Evolutionary conservation across 2,329 filamentous ascomycete genomes (phyloP).

Genomic region (Venturia aucupariae): DNA sequence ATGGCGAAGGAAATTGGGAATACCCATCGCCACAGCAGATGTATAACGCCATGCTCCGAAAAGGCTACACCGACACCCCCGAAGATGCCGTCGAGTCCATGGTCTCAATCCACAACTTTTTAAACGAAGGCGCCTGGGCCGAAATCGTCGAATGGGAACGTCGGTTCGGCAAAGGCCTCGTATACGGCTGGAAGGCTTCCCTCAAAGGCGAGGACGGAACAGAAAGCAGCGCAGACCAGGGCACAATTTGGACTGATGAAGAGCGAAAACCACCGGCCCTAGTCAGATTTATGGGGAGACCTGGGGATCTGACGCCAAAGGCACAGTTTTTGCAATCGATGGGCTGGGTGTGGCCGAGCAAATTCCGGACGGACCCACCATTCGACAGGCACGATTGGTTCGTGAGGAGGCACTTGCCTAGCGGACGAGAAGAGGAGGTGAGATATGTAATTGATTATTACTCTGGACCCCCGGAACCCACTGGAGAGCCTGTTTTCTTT

Average conservation of each 20-base stretch:
- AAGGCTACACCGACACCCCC: conserved; percentile 91
- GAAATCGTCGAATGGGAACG: conserved; percentile 94
- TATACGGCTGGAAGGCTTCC: conserved; percentile 64
- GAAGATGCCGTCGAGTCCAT: conserved; percentile 89
- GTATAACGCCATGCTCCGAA: conserved; percentile 96
- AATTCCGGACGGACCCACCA: conserved; percentile 71
- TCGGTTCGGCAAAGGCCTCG: conserved; percentile 67
- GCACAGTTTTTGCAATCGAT: conserved; percentile 74
- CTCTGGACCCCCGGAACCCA: conserved; percentile 68
- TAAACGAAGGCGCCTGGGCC: conserved; percentile 94
- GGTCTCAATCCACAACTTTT: conserved; percentile 95
- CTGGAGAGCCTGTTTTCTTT: conserved; percentile 89
- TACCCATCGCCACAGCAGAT: conserved; percentile 98
- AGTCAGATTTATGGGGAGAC: conserved; percentile 79
- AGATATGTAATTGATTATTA: conserved; percentile 98
- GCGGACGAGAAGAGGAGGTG: conserved; percentile 64
- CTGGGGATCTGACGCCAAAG: conserved; percentile 85
- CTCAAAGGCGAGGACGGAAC: conserved; percentile 62
- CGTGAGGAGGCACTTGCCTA: conserved; percentile 59
- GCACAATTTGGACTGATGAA: conserved; percentile 26
- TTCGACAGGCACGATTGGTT: conserved; percentile 99
- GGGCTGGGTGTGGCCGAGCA: conserved; percentile 67
- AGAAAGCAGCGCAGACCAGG: conserved; percentile 41
- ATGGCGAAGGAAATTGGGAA: conserved; percentile 77
- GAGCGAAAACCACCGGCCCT: conserved; percentile 55